Base-by-base conservation (phyloP, 495 filamentous ascomycete genomes). In the Ascobolus immersus region DNA sequence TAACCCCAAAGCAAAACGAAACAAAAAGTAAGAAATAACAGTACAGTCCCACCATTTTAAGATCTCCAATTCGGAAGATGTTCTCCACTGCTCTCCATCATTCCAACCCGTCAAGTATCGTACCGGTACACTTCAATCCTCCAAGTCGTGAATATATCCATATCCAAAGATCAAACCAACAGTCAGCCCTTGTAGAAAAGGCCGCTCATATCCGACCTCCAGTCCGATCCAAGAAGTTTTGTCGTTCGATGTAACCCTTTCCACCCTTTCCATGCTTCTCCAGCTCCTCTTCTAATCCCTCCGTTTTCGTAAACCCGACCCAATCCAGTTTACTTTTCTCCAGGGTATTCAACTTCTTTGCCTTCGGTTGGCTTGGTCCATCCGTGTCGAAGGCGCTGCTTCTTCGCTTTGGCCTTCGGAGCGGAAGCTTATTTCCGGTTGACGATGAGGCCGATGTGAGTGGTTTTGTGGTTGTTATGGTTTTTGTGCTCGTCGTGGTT, bases 311-410 rank as follows among this genome's bases (percentile, higher is more conserved):
- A 45, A 77, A 90, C 27, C 73, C 73, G 3, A 78, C 79, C 86
- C 86, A 96, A 50, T 96, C 86, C 56, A 92, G 62, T 32, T 77
- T 62, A 22, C 75, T 82, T 59, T 96, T 96, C 56, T 94, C 81
- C 15, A 96, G 73, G 1, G 82, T 90, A 50, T 91, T 94, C 47
- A 94, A 64, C 48, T 93, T 93, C 48, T 73, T 69, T 29, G 75
- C 73, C 36, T 63, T 63, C 4, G 60, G 59, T 19, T 44, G 42
- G n/a, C 45, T 45, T 7, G 49, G 44, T 6, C 50, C 41, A 10
- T 65, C 59, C 9, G 84, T 78, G 38, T 94, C 86, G 44, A 94
- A 92, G 11, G 66, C 60, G 0, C 77, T 90, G 3, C 73, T 62
- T 25, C 76, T 70, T 15, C 68, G 66, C 41, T 69, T 64, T 2